A percentile compares a stretch with the other conserved stretches of the same genome.
Evolutionary conservation across 306 rosid species (phyloP).

Genomic region (Vicia villosa): DNA sequence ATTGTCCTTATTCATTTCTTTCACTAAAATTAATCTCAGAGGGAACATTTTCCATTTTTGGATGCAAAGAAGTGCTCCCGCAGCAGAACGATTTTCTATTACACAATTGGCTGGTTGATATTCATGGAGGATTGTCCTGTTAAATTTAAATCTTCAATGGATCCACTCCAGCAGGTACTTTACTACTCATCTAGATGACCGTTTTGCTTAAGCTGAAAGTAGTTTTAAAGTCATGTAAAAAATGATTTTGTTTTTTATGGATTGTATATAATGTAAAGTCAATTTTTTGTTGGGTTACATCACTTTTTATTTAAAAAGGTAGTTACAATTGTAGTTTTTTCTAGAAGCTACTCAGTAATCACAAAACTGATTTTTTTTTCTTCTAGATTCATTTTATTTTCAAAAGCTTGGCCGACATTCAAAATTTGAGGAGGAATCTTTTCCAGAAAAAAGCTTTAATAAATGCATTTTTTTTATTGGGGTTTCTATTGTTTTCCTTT

Average conservation of each 20-base stretch:
- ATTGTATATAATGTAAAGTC: not conserved
- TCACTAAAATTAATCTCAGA: slow-evolving; percentile 50
- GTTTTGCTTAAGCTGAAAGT: not conserved
- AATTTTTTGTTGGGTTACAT: slow-evolving; percentile 10
- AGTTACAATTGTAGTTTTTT: not conserved
- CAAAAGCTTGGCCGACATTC: not conserved
- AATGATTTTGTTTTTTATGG: not conserved
- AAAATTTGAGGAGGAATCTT: not conserved
- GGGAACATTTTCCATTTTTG: slow-evolving; percentile 91
- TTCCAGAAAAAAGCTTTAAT: not conserved
- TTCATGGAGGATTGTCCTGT: slow-evolving; percentile 91
- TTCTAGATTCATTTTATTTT: not conserved
- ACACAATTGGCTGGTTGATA: slow-evolving; percentile 87
- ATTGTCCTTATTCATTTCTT: slow-evolving; percentile 34
- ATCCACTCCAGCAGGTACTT: slow-evolving; percentile 86
- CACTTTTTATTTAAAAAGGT: not conserved
- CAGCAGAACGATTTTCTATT: slow-evolving; percentile 90
- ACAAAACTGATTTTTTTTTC: not conserved
- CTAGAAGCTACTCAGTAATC: not conserved
- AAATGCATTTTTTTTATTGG: not conserved
- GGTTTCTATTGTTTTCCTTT: slow-evolving; percentile 25
- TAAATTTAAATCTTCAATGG: slow-evolving; percentile 96
- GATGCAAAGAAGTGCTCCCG: slow-evolving; percentile 90
- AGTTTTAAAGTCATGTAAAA: not conserved
- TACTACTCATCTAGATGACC: slow-evolving; percentile 30